Base-by-base conservation (phyloP, 2,329 filamentous ascomycete species). In the Nectriaceae sp. region DNA sequence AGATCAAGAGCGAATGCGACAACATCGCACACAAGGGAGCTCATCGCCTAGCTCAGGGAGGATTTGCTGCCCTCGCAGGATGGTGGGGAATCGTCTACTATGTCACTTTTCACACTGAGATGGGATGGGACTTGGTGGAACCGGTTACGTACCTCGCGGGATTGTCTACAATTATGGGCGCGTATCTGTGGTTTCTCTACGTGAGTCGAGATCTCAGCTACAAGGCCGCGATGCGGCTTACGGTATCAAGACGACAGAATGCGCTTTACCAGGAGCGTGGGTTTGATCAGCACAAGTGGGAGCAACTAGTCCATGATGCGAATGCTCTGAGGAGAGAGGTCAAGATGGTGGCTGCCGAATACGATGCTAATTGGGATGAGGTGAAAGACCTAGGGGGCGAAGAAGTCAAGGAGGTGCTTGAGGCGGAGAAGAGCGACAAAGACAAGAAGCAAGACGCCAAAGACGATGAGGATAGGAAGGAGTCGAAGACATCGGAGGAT, bases 171-270 rank as follows among this genome's bases (percentile, higher is more conserved):
- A 83, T 96, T 62, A 95, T 96, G 74, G 87, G 87, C 6, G 92
- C 90, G 57, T 97, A 97, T 63, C 76, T 96, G 45, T 97, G 90
- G 90, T 96, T 97, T 67, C 74, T 96, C 11, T 96, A 92, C 70
- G 89, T 96, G 73, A 95, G 92, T 71, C 83, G 89, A 18, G 91
- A 96, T 70, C 85, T 96, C 11, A 89, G 84, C 55, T 96, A 96
- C 74, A 86, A 88, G 57, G 87, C 87, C 3, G 90, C 92, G 21
- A 84, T 96, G 73, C 92, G 95, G 66, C 79, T 95, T 45, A 96
- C 92, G 5, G 88, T 96, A 31, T 89, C 83, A 31, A 79, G 84
- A 29, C 81, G 91, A 4, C 91, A 96, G 69, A 79, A 82, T 46
- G 83, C 85, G 44, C 74, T 96, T 11, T 96, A 97, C 66, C 78